Conservation (phyloP, 345 rosid genomes). For the Rubroshorea leprosula region DNA sequence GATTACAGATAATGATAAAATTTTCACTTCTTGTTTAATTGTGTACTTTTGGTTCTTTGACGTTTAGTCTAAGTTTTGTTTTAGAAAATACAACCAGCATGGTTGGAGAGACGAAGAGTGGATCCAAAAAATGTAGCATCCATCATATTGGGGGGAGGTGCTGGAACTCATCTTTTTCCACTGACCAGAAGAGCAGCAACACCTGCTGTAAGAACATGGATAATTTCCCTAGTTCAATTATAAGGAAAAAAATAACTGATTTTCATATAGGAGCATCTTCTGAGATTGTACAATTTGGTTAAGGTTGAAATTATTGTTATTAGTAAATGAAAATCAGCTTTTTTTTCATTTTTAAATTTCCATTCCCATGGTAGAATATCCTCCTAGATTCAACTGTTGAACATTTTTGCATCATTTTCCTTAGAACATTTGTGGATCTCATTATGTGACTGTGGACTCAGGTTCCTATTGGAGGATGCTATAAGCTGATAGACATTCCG, state of each 20-base stretch:
- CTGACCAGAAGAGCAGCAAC: slow-evolving; percentile 87
- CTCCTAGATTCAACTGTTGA: no score
- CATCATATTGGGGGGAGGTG: slow-evolving; percentile 89
- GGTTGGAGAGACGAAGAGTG: slow-evolving; percentile 45
- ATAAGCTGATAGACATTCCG: slow-evolving; percentile 78
- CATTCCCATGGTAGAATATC: neutral
- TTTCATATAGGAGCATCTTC: no score
- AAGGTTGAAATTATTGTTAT: neutral
- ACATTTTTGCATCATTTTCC: no score
- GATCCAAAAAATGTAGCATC: slow-evolving; percentile 89
- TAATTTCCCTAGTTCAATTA: neutral
- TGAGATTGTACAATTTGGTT: no score
- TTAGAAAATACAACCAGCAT: slow-evolving; percentile 45
- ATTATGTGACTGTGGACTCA: slow-evolving; percentile 4
- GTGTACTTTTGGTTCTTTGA: neutral
- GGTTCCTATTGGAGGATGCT: slow-evolving; percentile 93
- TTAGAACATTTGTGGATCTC: neutral
- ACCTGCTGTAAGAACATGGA: slow-evolving; percentile 67
- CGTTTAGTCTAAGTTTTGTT: neutral
- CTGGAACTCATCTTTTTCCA: slow-evolving; percentile 88
- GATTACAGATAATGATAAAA: no score
- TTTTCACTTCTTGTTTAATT: no score
- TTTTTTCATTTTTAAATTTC: neutral
- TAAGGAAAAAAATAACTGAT: no score
- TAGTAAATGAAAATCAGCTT: neutral